Conservation (phyloP, 2,329 filamentous ascomycete genomes). For the Xylariaceae sp. region DNA sequence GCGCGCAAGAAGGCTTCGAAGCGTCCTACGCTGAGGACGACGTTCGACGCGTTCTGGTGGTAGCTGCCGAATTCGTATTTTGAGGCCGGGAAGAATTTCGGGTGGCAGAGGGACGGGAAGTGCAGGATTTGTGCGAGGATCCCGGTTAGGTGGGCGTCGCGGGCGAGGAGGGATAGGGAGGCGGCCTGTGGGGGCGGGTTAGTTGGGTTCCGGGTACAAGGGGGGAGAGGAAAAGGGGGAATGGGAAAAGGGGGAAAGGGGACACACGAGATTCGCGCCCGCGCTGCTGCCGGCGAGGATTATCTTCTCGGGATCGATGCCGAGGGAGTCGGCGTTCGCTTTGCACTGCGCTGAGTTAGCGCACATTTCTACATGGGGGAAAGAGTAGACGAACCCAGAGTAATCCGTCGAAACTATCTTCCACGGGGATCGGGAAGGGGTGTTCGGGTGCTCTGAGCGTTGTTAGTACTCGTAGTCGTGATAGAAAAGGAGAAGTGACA, state of each 20-base stretch:
- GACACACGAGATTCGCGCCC: constrained; percentile 13
- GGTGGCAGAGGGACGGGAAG: constrained; percentile 16
- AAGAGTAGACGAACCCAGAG: constrained; percentile 31
- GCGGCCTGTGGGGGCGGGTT: constrained; percentile 5
- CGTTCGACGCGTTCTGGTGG: constrained; percentile 15
- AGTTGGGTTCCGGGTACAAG: neutral
- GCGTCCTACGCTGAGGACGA: constrained; percentile 9
- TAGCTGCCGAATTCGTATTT: constrained; percentile 17
- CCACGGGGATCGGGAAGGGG: constrained; percentile 44
- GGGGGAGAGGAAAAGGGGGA: neutral
- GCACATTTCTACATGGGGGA: no score
- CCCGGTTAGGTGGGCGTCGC: constrained; percentile 13
- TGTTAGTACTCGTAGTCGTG: no score
- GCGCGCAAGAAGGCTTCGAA: constrained; percentile 9
- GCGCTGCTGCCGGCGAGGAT: constrained; percentile 18
- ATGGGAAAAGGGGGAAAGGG: neutral
- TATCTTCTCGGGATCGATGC: constrained; percentile 15
- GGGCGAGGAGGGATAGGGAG: constrained; percentile 4
- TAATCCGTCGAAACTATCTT: constrained; percentile 48
- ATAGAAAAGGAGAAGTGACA: constrained; percentile 5
- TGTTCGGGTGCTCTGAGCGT: constrained; percentile 44
- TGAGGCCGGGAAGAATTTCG: constrained; percentile 12
- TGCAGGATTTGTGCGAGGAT: constrained; percentile 17
- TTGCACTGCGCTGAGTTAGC: constrained; percentile 6
- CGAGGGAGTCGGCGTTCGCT: constrained; percentile 11